Base-by-base conservation (phyloP, 768 basidiomycete species). In the Calocera viscosa region DNA sequence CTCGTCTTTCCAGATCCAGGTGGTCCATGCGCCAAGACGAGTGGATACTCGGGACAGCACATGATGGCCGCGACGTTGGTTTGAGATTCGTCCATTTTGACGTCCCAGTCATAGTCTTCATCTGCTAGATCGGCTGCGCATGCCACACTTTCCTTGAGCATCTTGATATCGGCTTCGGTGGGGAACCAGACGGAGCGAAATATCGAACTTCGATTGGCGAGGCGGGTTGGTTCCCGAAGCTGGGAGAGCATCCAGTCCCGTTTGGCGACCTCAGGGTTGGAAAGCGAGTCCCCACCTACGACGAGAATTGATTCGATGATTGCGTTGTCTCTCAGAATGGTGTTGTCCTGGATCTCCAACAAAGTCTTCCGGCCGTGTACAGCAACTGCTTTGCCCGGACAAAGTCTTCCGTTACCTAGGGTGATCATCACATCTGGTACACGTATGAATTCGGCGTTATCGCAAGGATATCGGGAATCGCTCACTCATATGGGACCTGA, bases 1-100 rank as follows among this genome's bases (percentile, higher is more conserved):
- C 85, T 84, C 0, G 87, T 89, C 72, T 89, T 89, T 22, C 87
- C 87, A 66, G 86, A 68, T 22, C 67, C 65, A 3, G 65, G 53
- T 72, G 22, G 53, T 79, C 81, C 80, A 66, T 81, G 81, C 7
- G 74, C 76, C 32, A 81, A 70, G 1, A 80, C 73, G 2, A 80
- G 28, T 0, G 76, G 75, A 12, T 67, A 64, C 5, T 40, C 35
- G 0, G 68, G 66, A 0, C 74, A 75, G 2, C 75, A 66, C 78
- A 81, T 80, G 2, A 75, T 75, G 1, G 67, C 68, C 0, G 77
- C 78, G 12, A 80, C 80, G 28, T 70, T 34, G 12, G 65, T 35
- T 67, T 82, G 81, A 0, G 81, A 81, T 0, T 67, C 39, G 67
- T 82, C 82, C 34, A 81, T 67, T 7, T 65, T 30, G 5, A 60